Conservation (phyloP, 208 protist genomes). For the Naegleria lovaniensis region DNA sequence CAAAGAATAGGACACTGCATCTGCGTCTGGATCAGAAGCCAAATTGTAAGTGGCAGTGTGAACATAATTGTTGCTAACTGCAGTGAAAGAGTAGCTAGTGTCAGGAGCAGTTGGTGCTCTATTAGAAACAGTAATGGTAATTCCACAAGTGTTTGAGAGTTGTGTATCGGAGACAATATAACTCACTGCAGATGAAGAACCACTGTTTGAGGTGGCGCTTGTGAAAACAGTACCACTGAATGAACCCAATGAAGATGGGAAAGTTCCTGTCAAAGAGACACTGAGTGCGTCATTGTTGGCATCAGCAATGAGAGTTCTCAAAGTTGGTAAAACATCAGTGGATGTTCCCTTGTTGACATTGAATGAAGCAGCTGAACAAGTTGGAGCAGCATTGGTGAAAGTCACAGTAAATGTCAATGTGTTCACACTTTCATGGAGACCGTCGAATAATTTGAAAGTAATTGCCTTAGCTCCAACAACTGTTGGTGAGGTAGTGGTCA, state of each 20-base stretch:
- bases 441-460: not conserved
- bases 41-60: not conserved
- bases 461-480: not conserved
- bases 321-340: not conserved
- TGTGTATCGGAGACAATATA: not conserved
- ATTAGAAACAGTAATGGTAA: not conserved
- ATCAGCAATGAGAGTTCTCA: not conserved
- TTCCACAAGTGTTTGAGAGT: not conserved
- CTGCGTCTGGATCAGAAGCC: not conserved
- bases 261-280: not conserved
- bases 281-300: not conserved
- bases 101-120: not conserved
- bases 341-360: not conserved
- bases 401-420: not conserved
- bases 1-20: not conserved
- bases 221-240: not conserved
- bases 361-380: not conserved
- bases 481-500: not conserved
- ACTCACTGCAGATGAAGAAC: not conserved
- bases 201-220: not conserved
- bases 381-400: not conserved
- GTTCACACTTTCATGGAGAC: not conserved
- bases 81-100: not conserved
- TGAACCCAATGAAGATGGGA: not conserved
- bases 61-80: not conserved